These are phyloP conservation scores for Tetrahymena elliotti DNA, from an alignment of 73 alveolate genomes.

Conservation along the genomic window DNA sequence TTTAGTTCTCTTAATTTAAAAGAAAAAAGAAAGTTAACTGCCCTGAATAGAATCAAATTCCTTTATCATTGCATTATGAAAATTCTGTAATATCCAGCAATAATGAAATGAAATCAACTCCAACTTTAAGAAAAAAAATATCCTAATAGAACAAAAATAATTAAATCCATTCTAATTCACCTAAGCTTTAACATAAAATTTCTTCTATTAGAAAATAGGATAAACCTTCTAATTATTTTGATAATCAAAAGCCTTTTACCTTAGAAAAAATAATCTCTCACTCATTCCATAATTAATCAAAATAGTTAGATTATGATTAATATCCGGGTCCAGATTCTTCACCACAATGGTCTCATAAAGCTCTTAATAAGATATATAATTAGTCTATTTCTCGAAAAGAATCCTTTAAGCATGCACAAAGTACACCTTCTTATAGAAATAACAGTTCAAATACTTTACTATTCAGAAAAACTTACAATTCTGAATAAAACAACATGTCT, in stretches of 20 bases:
- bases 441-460: background rate
- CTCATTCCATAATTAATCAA: background rate
- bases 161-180: background rate
- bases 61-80: background rate
- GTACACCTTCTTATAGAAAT: background rate
- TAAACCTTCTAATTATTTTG: background rate
- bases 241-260: background rate
- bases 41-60: background rate
- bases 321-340: background rate
- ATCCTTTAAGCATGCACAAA: background rate
- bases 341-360: background rate
- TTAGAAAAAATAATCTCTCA: background rate
- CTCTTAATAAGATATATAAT: background rate
- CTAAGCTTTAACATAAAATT: background rate
- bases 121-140: background rate
- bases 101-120: background rate
- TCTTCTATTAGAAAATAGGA: background rate
- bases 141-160: background rate
- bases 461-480: background rate
- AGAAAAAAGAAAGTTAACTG: background rate
- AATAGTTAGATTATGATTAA: background rate
- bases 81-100: background rate
- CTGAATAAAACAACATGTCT: background rate
- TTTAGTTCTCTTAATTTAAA: background rate
- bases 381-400: background rate